phyloP scores from a whole-genome alignment of 2,329 filamentous ascomycete genomes.

The Pseudogymnoascus sp. region DNA sequence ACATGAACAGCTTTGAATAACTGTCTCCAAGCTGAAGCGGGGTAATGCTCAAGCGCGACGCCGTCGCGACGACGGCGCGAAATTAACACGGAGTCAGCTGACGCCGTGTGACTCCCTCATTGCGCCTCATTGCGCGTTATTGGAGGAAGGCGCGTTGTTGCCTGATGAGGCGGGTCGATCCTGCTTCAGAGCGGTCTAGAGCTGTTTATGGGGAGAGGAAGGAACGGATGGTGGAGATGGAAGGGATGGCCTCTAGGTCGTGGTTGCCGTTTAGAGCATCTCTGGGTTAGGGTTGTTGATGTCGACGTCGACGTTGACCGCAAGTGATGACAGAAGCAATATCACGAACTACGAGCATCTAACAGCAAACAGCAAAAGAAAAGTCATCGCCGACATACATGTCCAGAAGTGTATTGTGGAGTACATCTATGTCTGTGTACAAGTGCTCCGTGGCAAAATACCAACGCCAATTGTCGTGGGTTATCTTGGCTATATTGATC shows the following conservation, averaged over 20 bases:
- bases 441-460: neutral
- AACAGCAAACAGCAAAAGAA: no score
- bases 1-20: neutral
- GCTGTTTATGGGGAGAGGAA: neutral
- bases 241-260: neutral
- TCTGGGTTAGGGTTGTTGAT: neutral
- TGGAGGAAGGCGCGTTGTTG: slow-evolving; percentile 4
- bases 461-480: neutral
- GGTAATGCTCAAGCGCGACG: neutral
- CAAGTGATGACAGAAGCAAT: neutral
- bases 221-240: neutral
- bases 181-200: neutral
- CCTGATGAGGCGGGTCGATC: neutral
- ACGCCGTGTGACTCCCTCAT: neutral
- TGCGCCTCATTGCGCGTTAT: neutral
- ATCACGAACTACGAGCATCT: neutral
- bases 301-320: no score
- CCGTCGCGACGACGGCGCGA: neutral
- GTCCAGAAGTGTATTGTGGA: neutral
- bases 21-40: neutral
- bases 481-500: neutral
- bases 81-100: neutral
- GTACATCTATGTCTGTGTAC: neutral
- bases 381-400: neutral
- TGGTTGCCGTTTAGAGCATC: neutral